Base-by-base conservation (phyloP, 768 basidiomycete species). In the Antrodiella citrinella region DNA sequence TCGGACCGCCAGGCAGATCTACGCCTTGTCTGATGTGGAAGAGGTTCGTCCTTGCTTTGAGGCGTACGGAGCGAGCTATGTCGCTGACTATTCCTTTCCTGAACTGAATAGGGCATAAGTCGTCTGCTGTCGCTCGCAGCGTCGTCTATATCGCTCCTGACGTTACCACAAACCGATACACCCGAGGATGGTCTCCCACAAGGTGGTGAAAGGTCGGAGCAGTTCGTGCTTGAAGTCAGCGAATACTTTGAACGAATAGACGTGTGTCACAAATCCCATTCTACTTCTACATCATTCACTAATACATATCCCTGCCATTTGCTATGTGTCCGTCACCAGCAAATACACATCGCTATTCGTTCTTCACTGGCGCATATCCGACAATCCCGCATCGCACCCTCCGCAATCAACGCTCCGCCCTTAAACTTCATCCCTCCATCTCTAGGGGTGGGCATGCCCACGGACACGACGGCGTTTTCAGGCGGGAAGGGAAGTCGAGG, bases 241-340 rank as follows among this genome's bases (percentile, higher is more conserved):
- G 85, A 89, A 61, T 91, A 90, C 65, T 91, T 90, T 60, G 83
- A 89, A 57, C 81, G 84, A 22, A 72, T 91, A 7, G 83, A 91
- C 62, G 88, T 90, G 58, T 49, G 75, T 51, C n/a, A n/a, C n/a
- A n/a, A n/a, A n/a, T n/a, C n/a, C 40, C 48, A 21, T 38, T 38
- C 22, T 7, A 25, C 15, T 45, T 30, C 23, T 30, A n/a, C 43
- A n/a, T n/a, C n/a, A n/a, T n/a, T n/a, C 20, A 15, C 26, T 20
- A 11, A 47, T 20, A 13, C 11, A 30, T 50, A 21, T 35, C 26
- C 11, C 26, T 13, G 3, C 22, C n/a, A 11, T 24, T 45, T 40
- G 3, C 51, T 23, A n/a, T n/a, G n/a, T 25, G 50, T 21, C 18
- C 48, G 50, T 50, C 21, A 47, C 26, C 50, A n/a, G 21, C 59